phyloP scores from a whole-genome alignment of 1,139 yeast genomes.

The Blastobotrys persicus region DNA sequence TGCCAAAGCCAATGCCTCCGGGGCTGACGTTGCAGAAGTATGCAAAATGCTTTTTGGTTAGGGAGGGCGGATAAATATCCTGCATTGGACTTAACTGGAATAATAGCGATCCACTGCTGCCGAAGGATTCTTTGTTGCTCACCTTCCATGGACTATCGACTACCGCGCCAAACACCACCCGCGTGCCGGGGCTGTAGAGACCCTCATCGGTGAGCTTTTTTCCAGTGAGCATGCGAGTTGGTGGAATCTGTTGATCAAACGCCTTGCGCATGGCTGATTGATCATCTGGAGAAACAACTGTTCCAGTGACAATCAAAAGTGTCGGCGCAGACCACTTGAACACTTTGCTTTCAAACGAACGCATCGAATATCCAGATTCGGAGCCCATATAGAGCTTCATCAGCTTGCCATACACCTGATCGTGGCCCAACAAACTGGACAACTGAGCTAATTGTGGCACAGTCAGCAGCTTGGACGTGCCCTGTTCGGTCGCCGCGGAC shows the following conservation, averaged over 20 bases:
- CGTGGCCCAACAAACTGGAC: constrained; percentile 5
- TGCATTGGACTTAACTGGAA: constrained; percentile 66
- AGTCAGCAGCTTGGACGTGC: constrained; percentile 3
- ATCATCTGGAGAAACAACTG: constrained; percentile 32
- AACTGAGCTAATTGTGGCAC: constrained; percentile 2
- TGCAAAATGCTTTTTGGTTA: constrained; percentile 31
- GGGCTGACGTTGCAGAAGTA: constrained; percentile 39
- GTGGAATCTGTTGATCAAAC: constrained; percentile 17
- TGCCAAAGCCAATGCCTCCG: constrained; percentile 81
- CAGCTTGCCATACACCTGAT: constrained; percentile 37
- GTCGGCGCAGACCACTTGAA: constrained; percentile 93
- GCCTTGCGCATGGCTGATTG: constrained; percentile 10
- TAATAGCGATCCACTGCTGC: constrained; percentile 53
- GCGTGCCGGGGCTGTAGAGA: constrained; percentile 25
- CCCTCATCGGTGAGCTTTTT: constrained; percentile 34
- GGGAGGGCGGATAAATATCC: constrained; percentile 46
- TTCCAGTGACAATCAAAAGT: constrained; percentile 65
- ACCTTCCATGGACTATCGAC: constrained; percentile 72
- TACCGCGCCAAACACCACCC: constrained; percentile 58
- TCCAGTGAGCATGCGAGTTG: constrained; percentile 22
- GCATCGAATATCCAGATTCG: constrained; percentile 77
- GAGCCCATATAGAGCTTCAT: constrained; percentile 71
- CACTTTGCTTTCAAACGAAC: constrained; percentile 79
- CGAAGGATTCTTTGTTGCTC: constrained; percentile 72
- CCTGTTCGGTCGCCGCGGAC: constrained; percentile 6